Percentiles rank a stretch among this genome's conserved stretches.
phyloP scores from a whole-genome alignment of 306 rosid species.

The Vachellia collinsii region DNA sequence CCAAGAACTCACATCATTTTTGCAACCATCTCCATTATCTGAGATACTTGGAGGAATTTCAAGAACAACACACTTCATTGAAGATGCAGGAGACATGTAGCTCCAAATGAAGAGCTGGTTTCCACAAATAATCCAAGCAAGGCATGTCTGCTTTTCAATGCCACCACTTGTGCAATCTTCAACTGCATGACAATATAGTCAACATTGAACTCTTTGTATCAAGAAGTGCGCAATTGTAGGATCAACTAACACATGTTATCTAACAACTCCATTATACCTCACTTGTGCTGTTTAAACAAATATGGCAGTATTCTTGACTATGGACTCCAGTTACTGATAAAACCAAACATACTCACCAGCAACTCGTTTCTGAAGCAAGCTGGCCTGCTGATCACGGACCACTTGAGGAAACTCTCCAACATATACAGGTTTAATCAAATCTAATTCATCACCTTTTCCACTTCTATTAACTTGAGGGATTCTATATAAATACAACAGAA shows the following conservation, averaged over 20 bases:
- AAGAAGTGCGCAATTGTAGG: not conserved
- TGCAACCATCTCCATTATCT: conserved; percentile 46
- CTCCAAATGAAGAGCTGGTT: conserved; percentile 79
- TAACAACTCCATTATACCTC: not conserved
- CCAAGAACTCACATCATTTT: conserved; percentile 62
- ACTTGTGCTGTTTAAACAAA: not conserved
- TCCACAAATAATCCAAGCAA: conserved; percentile 85
- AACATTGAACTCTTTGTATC: not conserved
- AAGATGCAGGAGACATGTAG: conserved; percentile 62
- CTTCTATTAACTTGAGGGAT: conserved; percentile 60
- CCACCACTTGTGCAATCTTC: conserved; percentile 68
- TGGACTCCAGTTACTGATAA: conserved; percentile 10
- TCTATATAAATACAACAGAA: conserved; percentile 44
- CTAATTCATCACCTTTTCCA: conserved; percentile 58
- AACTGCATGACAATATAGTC: conserved; percentile 49
- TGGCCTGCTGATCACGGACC: conserved; percentile 74
- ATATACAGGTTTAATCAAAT: conserved; percentile 72
- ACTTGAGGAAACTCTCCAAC: conserved; percentile 86
- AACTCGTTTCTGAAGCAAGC: conserved; percentile 55
- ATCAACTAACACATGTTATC: conserved; percentile 3
- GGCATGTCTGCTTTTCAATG: conserved; percentile 70
- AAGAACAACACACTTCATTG: conserved; percentile 67
- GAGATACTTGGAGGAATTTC: conserved; percentile 59
- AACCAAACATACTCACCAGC: conserved; percentile 51
- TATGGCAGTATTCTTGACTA: not conserved